Evolutionary conservation across 176 grass and related monocot species (phyloP), one percentile per base, ranked within the genome.

Genomic region (Carex littledalei): DNA sequence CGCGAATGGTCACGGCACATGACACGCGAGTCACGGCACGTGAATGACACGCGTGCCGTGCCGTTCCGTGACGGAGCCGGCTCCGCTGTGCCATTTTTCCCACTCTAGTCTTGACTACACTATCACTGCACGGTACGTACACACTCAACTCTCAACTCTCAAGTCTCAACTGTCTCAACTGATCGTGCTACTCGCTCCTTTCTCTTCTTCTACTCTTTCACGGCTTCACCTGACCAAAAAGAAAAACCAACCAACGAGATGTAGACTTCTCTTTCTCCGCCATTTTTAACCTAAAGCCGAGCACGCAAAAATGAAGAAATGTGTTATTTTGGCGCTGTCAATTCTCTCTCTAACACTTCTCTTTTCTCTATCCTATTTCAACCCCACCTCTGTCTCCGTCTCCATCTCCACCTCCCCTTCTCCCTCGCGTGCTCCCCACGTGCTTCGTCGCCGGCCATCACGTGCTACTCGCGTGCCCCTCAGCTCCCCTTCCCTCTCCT

Each of bases 401-500:
- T 77, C 49, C 11, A 54, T 39, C 4, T 39, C 37, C 37, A 39
- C 3, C 86, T 91, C 80, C 18, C 87, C 79, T 64, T 87, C 87
- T 76, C 86, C 74, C 54, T 87, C 88, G 79, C 78, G 50, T 10
- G 81, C 89, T 71, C 84, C 89, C 14, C 41, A 83, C 4, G 15
- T 63, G 31, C 70, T 86, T n/a, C 86, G 59, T 3, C 84, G 76
- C 3, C 52, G 41, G 0, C 88, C 53, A 4, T 8, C 50, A 29
- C 6, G 57, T 79, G 13, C 9, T 31, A 17, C 17, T 56, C n/a
- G 41, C 69, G 47, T 43, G 24, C 86, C 86, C 0, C 17, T 71
- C 18, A 52, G 65, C 80, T 86, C 67, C 55, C 22, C 87, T 85
- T 87, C 53, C n/a, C 87, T 87, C 65, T 84, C 92, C 10, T 43